Conservation (phyloP, 75 land plant genomes). For the Cupressus sempervirens region DNA sequence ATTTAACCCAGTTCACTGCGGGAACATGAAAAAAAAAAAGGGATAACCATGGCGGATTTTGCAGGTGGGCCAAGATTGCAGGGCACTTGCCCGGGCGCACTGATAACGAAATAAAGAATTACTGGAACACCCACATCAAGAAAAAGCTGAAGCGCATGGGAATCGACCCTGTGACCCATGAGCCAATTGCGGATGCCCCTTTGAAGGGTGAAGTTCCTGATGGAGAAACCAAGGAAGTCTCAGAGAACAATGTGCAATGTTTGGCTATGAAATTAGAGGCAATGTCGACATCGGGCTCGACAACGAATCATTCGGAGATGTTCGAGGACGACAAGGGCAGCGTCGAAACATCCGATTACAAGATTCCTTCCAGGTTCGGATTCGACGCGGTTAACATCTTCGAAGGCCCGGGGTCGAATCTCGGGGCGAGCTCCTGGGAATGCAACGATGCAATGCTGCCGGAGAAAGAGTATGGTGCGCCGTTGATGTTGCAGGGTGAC, state of each 20-base stretch:
- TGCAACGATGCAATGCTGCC: background rate
- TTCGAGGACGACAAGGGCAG: background rate
- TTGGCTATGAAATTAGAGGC: background rate
- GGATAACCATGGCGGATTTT: background rate
- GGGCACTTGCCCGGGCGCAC: background rate
- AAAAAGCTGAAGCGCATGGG: slow-evolving; percentile 5
- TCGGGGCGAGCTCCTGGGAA: background rate
- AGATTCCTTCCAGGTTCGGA: background rate
- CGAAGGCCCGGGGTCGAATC: background rate
- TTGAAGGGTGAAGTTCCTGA: background rate
- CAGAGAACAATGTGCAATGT: background rate
- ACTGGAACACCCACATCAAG: slow-evolving; percentile 13
- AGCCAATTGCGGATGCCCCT: background rate
- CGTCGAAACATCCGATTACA: background rate
- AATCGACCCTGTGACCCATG: slow-evolving; percentile 10
- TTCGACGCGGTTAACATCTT: background rate
- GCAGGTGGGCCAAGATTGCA: slow-evolving; percentile 12
- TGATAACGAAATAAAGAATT: slow-evolving; percentile 9
- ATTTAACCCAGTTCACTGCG: background rate
- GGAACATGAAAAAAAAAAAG: background rate
- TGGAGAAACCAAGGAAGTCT: background rate
- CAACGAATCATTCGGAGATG: background rate
- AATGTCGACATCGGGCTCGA: background rate
- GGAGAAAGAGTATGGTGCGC: background rate
- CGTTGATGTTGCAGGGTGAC: background rate